A percentile compares a stretch with the other conserved stretches of the same genome.
phyloP scores from a whole-genome alignment of 352 stramenopile species.

The Globisporangium ultimum region DNA sequence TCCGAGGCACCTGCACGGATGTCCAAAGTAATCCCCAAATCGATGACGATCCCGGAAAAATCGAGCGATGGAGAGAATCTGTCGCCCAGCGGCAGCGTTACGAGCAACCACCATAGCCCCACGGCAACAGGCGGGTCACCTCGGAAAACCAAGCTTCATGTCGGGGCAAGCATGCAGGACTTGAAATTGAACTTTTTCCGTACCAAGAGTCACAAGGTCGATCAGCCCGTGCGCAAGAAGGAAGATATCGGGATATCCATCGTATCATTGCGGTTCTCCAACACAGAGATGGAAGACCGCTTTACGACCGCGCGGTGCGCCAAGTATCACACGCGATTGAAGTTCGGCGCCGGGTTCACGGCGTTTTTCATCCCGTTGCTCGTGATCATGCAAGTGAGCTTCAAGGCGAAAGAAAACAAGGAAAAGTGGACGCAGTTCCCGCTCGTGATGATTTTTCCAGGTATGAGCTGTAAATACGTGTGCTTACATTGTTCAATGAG shows the following conservation, averaged over 20 bases:
- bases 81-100: constrained; percentile 21
- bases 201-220: constrained; percentile 27
- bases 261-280: constrained; percentile 66
- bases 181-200: constrained; percentile 77
- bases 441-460: constrained; percentile 78
- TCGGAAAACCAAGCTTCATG: constrained; percentile 39
- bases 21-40: constrained; percentile 76
- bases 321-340: constrained; percentile 77
- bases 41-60: constrained; percentile 21
- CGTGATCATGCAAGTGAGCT: constrained; percentile 84
- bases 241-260: constrained; percentile 80
- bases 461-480: constrained; percentile 6
- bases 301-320: constrained; percentile 40
- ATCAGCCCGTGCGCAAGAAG: constrained; percentile 33
- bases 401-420: constrained; percentile 63
- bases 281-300: constrained; percentile 61
- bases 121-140: constrained; percentile 16
- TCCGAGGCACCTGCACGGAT: constrained; percentile 61
- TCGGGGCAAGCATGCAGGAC: constrained; percentile 55
- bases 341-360: constrained; percentile 71
- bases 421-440: constrained; percentile 69
- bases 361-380: constrained; percentile 82
- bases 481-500: not conserved
- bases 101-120: constrained; percentile 17
- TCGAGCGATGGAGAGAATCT: constrained; percentile 20